A percentile compares a stretch with the other conserved stretches of the same genome.
Evolutionary conservation across 257 asterid genomes (phyloP).

Genomic region (Nicotiana tomentosiformis): DNA sequence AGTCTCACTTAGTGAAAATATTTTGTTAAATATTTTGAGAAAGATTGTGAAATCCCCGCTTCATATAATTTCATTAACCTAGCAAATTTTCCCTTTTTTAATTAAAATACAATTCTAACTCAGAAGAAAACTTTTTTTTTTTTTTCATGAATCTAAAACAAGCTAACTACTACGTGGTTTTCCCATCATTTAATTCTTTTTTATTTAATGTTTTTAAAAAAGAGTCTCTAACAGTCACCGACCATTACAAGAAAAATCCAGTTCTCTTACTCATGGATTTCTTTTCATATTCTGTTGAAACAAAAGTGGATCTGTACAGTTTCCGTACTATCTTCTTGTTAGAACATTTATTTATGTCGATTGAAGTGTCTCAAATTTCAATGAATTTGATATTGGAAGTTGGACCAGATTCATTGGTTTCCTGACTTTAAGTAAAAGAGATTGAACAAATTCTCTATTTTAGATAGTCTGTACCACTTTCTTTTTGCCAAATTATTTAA

Average conservation of each 20-base stretch:
- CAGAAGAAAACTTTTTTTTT: no score
- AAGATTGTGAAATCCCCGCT: no score
- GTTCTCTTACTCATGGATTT: background rate
- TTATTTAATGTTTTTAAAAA: background rate
- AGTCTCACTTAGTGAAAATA: no score
- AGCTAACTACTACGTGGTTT: background rate
- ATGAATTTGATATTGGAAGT: background rate
- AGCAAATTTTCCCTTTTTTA: no score
- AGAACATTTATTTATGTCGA: background rate
- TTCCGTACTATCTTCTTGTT: background rate
- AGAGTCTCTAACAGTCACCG: background rate
- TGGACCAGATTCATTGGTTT: background rate
- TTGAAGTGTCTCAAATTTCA: background rate
- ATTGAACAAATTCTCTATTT: background rate
- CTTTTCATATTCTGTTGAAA: background rate
- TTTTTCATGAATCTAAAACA: no score
- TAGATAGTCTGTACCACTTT: no score
- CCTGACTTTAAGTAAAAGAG: background rate
- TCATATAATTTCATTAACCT: no score
- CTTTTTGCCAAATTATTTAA: no score
- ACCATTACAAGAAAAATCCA: background rate
- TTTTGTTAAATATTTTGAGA: no score
- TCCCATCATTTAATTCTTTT: background rate
- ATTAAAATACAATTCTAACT: no score
- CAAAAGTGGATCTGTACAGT: background rate